Base-by-base conservation (phyloP, 2,329 filamentous ascomycete genomes). In the Fusarium sp. region DNA sequence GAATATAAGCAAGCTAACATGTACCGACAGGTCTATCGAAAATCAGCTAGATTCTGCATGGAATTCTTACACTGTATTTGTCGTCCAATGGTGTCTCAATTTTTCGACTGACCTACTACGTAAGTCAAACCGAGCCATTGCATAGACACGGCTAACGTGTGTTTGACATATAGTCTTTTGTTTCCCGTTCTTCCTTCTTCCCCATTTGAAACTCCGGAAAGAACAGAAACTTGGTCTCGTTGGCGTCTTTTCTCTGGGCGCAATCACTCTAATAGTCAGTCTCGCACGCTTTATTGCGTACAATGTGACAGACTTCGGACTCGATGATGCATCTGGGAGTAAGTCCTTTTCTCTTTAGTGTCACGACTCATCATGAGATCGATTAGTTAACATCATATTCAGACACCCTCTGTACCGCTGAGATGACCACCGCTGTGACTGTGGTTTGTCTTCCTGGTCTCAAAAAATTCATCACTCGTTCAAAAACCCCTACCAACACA, bases 361-460 rank as follows among this genome's bases (percentile, higher is more conserved):
- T 34, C 10, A 13, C 10, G 5, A 3, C 28, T 31, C 10, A 14
- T 2, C 28, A 31, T 31, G 28, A 31, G 28, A 13, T 13, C 28
- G 10, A 42, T n/a, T 3, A 14, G 17, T 56, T 62, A 9, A 60
- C n/a, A 9, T 10, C 4, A 4, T 11, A 7, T 8, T 2, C 13
- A 62, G 45, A 66, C 17, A 55, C 24, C 0, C 13, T 66, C 1
- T 66, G 44, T 3, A 61, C 58, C 9, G 49, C 49, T 1, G 55
- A 66, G 28, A 66, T 66, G 49, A 61, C 55, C 2, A 66, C 63
- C 5, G 63, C 62, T 0, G 28, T 62, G 2, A 66, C 51, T 15
- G 44, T 66, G 0, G 63, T 66, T 4, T 62, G 43, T 0, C 63
- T 66, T 5, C 62, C 62, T 6, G 56, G 62, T 1, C 44, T 66